These are phyloP conservation scores for Tolypocladium pustulatum DNA, from an alignment of 2,329 filamentous ascomycete genomes.

Conservation along the genomic window DNA sequence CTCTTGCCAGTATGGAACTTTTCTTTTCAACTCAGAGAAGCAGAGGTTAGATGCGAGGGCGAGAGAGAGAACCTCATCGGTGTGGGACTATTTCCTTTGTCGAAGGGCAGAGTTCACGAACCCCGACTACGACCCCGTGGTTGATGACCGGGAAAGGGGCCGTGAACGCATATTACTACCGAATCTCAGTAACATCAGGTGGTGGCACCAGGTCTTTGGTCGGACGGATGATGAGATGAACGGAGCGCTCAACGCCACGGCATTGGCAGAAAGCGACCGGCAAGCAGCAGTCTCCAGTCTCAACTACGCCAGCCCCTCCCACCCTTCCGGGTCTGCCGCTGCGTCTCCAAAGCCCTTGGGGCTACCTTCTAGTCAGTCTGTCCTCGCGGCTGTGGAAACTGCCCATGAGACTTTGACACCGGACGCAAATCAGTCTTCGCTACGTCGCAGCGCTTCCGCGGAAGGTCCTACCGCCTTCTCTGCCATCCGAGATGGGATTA, in stretches of 20 bases:
- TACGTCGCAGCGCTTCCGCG: slow-evolving; percentile 34
- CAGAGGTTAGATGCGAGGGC: slow-evolving; percentile 64
- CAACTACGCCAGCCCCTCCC: slow-evolving; percentile 16
- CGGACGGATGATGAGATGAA: slow-evolving; percentile 92
- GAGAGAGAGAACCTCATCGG: slow-evolving; percentile 65
- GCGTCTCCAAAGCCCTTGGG: slow-evolving; percentile 28
- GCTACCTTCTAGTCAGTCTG: slow-evolving; percentile 34
- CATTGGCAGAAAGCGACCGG: slow-evolving; percentile 35
- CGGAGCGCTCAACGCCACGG: slow-evolving; percentile 44
- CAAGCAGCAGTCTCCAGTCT: slow-evolving; percentile 24
- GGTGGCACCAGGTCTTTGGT: slow-evolving; percentile 88
- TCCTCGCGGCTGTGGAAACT: slow-evolving; percentile 49
- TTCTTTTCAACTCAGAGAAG: slow-evolving; percentile 90
- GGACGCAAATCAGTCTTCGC: slow-evolving; percentile 19
- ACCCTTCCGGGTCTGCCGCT: slow-evolving; percentile 9
- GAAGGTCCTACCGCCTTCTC: slow-evolving; percentile 33
- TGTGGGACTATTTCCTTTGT: slow-evolving; percentile 92
- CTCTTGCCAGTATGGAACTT: slow-evolving; percentile 93
- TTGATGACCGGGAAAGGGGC: slow-evolving; percentile 71
- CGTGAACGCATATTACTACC: slow-evolving; percentile 81
- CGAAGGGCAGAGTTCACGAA: slow-evolving; percentile 76
- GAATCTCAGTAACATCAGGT: slow-evolving; percentile 64
- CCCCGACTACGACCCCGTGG: slow-evolving; percentile 59
- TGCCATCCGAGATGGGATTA: slow-evolving; percentile 36
- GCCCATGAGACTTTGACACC: slow-evolving; percentile 42